Evolutionary conservation across 108 stramenopile species (phyloP), one percentile per base, ranked within the genome.

Genomic region (Seminavis robusta): DNA sequence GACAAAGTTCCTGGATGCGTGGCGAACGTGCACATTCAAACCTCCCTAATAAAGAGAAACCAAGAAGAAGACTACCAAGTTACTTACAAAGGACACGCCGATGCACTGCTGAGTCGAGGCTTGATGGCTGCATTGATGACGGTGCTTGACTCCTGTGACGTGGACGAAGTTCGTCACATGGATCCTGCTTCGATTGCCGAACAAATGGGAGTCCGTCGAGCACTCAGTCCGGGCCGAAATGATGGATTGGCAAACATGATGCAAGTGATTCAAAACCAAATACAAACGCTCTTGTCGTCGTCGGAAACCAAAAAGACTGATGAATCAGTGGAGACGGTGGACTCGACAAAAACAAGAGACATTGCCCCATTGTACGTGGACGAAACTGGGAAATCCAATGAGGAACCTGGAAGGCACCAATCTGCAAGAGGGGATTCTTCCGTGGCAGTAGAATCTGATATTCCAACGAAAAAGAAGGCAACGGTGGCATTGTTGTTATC

Each of bases 401-500:
- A n/a, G n/a, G n/a, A n/a, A n/a, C n/a, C n/a, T n/a, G n/a, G n/a
- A n/a, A n/a, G n/a, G n/a, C n/a, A n/a, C n/a, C n/a, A n/a, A n/a
- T n/a, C n/a, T n/a, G n/a, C n/a, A n/a, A n/a, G n/a, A n/a, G n/a
- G n/a, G n/a, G n/a, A n/a, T n/a, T n/a, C n/a, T n/a, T n/a, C n/a
- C n/a, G n/a, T n/a, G n/a, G n/a, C n/a, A n/a, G n/a, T n/a, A n/a
- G n/a, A n/a, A n/a, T n/a, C n/a, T n/a, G n/a, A n/a, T n/a, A n/a
- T n/a, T n/a, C n/a, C 55, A 33, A 24, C 45, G 28, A 40, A 46
- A 49, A 60, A 9, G 42, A 0, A 55, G 51, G 50, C 76, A 30
- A 85, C 66, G 6, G 92, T 95, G 36, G 95, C 97, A 7, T 66
- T 98, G 71, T 74, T 97, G 10, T 62, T 98, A 10, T 94, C 92